Evolutionary conservation across 2,329 filamentous ascomycete genomes (phyloP), one percentile per base, ranked within the genome.

Genomic region (Thelonectria rubi): DNA sequence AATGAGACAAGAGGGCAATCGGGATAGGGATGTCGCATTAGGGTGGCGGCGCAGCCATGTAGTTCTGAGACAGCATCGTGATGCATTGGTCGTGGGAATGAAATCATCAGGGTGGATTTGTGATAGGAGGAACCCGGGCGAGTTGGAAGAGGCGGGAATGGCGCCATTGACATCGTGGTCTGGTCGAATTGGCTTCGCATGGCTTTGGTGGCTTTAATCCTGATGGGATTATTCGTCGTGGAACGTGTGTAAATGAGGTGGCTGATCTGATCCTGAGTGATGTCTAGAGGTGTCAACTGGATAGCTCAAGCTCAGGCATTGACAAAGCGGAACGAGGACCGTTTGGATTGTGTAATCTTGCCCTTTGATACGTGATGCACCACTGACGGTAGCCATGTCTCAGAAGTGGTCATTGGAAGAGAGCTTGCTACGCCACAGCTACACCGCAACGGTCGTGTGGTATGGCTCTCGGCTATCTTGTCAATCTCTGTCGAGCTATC

Each of bases 361-460:
- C 15, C 34, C 30, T 14, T 20, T 37, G 37, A 57, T 52, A 48
- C 47, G 48, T 42, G 32, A 61, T 37, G 32, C 12, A 34, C 26
- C 48, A 17, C 20, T 24, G 12, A 26, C 48, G 47, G 52, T 61
- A 61, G 17, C 17, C 48, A 43, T 49, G 53, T 50, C 53, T 60
- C 48, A 34, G 58, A 57, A 53, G 18, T 45, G 52, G 48, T 39
- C 24, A 32, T 60, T 50, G 17, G 5, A 24, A 18, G 52, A 52
- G 46, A 45, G 39, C 34, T 49, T 52, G 42, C 53, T 66, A 45
- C 66, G 64, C 68, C 62, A 69, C 64, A 40, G 52, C 51, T 57
- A 69, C 66, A 46, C 55, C 52, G 58, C 59, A 69, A 69, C 63
- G 57, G 65, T 34, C 54, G 53, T 52, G 49, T 60, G 53, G 48